Percentiles rank a stretch among this genome's conserved stretches.
These are phyloP conservation scores for Yamadazyma siamensis DNA, from an alignment of 1,139 yeast species.

Conservation along the genomic window DNA sequence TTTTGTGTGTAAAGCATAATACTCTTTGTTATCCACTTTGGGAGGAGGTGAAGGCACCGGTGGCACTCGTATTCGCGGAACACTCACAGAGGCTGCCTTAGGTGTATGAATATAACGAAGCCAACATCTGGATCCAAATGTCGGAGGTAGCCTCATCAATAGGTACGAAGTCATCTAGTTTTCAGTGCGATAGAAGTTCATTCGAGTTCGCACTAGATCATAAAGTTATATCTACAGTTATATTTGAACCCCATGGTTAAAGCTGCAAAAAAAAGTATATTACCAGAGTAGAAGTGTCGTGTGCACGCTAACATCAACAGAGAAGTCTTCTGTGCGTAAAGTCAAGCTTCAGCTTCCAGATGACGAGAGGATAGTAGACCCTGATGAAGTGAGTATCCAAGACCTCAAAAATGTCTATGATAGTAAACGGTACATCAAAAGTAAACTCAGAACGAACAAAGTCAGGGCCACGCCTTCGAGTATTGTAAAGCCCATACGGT, in stretches of 20 bases:
- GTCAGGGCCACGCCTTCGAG: not conserved
- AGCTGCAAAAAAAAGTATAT: constrained; percentile 3
- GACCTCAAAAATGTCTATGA: constrained; percentile 15
- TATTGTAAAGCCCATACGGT: not conserved
- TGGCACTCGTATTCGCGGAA: too few species aligned
- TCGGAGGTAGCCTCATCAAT: too few species aligned
- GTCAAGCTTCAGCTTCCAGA: constrained; percentile 7
- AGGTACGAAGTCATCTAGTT: too few species aligned
- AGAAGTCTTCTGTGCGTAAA: constrained; percentile 2
- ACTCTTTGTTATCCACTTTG: constrained; percentile 13
- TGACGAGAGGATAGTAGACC: constrained; percentile 10
- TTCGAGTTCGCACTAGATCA: too few species aligned
- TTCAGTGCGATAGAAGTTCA: too few species aligned
- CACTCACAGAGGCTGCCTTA: too few species aligned
- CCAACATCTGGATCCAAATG: too few species aligned
- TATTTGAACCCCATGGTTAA: too few species aligned
- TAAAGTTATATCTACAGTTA: too few species aligned
- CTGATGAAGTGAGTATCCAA: constrained; percentile 15
- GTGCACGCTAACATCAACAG: constrained; percentile 2
- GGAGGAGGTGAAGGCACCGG: not conserved
- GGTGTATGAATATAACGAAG: too few species aligned
- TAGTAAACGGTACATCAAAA: too few species aligned
- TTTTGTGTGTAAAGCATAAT: constrained; percentile 21
- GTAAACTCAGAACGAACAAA: not conserved
- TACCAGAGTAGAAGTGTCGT: constrained; percentile 1